Conservation (phyloP, 2,329 filamentous ascomycete species). For the Pseudohalonectria lignicola region DNA sequence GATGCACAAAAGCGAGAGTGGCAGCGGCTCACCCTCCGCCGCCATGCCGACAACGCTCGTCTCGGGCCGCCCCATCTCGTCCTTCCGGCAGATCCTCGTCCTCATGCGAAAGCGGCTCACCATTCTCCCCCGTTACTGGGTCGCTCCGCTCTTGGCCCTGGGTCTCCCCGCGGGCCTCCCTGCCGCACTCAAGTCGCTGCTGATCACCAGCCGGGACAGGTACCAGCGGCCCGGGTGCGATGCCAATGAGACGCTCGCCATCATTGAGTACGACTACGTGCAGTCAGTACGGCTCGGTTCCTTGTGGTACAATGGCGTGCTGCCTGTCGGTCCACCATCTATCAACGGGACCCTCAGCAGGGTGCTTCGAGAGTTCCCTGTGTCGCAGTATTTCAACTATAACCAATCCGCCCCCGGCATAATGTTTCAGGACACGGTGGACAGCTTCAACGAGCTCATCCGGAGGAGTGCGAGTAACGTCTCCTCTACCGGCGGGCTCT, state of each 20-base stretch:
- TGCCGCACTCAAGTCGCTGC: constrained; percentile 32
- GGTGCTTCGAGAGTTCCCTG: not conserved
- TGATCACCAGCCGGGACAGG: not conserved
- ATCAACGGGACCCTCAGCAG: not conserved
- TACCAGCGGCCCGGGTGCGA: constrained; percentile 1
- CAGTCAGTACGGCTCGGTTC: too few relatives aligned
- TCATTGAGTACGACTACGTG: constrained; percentile 8
- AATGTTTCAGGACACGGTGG: constrained; percentile 49
- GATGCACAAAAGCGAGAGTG: not conserved
- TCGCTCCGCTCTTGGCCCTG: constrained; percentile 67
- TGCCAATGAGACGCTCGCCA: constrained; percentile 10
- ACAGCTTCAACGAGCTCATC: constrained; percentile 60
- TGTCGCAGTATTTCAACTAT: not conserved
- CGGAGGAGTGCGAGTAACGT: too few relatives aligned
- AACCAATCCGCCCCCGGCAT: constrained; percentile 21
- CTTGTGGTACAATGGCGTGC: too few relatives aligned
- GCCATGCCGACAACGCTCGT: constrained; percentile 29
- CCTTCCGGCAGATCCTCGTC: constrained; percentile 59
- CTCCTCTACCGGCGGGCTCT: constrained; percentile 76
- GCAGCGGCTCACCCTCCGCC: constrained; percentile 1
- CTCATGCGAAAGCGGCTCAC: constrained; percentile 69
- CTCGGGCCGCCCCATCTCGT: constrained; percentile 59
- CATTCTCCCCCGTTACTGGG: constrained; percentile 66
- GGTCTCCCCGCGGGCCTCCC: constrained; percentile 67
- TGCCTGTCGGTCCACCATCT: not conserved